phyloP scores from a whole-genome alignment of 345 rosid species.

The Citrus glauca region DNA sequence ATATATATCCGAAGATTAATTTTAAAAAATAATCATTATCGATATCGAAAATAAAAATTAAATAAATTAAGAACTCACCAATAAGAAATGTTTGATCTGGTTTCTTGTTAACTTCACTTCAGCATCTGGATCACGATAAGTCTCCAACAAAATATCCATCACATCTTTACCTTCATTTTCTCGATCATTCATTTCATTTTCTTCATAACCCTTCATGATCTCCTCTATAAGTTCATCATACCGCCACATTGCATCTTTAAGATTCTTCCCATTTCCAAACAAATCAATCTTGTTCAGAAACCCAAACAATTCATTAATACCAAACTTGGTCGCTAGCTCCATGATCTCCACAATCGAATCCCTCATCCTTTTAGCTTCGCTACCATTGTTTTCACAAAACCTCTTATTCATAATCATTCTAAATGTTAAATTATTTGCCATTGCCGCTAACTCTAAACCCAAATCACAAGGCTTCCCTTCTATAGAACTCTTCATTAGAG shows the following conservation, averaged over 20 bases:
- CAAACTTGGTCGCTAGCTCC: constrained; percentile 31
- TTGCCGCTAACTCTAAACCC: constrained; percentile 36
- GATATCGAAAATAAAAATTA: too few relatives aligned
- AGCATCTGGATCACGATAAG: constrained; percentile 40
- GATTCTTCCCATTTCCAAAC: constrained; percentile 42
- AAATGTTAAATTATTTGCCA: constrained; percentile 48
- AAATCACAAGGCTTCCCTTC: constrained; percentile 46
- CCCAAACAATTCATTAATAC: constrained; percentile 40
- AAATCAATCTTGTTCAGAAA: constrained; percentile 36
- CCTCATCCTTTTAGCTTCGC: constrained; percentile 43
- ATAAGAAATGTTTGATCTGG: constrained; percentile 62
- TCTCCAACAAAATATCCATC: constrained; percentile 60
- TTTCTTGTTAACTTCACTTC: constrained; percentile 52
- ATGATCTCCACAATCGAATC: constrained; percentile 29
- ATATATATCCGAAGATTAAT: too few relatives aligned
- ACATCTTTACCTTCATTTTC: constrained; percentile 40
- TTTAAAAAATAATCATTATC: too few relatives aligned
- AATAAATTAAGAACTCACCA: constrained; percentile 35
- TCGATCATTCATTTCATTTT: constrained; percentile 8
- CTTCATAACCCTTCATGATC: constrained; percentile 40
- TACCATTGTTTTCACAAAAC: constrained; percentile 25
- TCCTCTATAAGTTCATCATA: constrained; percentile 33
- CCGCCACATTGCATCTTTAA: constrained; percentile 22
- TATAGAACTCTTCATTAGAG: constrained; percentile 25
- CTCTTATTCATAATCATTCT: constrained; percentile 60